Base-by-base conservation (phyloP, 106 monocot genomes). In the Dendrobium chrysotoxum region DNA sequence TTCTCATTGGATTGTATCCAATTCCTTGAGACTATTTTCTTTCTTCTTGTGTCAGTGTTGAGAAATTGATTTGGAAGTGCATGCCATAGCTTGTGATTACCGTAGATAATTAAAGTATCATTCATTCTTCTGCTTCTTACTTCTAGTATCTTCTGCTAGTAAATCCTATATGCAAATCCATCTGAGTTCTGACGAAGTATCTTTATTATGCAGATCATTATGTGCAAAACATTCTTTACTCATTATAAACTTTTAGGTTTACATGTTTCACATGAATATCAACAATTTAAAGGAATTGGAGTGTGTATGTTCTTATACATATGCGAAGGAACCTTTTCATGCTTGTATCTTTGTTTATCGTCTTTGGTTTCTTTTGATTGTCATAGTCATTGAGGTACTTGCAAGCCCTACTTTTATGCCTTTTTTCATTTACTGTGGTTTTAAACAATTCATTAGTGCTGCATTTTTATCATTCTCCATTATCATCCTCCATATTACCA, bases 31-130 rank as follows among this genome's bases (percentile, higher is more conserved):
- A 35, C 68, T 68, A 12, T 53, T 54, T 70, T 45, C n/a, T 73
- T 4, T 77, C 42, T 28, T 81, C 42, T 21, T 28, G 67, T 77
- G 10, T 1, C 4, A 30, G 12, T 15, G 26, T 47, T 74, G 40
- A 28, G 11, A 47, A 50, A 77, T 50, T 53, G 47, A 53, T 28
- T 50, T 46, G 77, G 11, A 31, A 45, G 28, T 77, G n/a, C 15
- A 77, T 77, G 53, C 23, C 75, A 28, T 53, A 23, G n/a, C 18
- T 16, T 77, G 53, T 77, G 77, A 74, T 74, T 74, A 40, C 21
- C 21, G 31, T 41, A 70, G 70, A 70, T 42, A 41, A 40, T 21
- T 25, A 40, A 41, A 40, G 40, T 2, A 74, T 40, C 39, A 74
- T 42, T 6, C 74, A 4, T 74, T 74, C 20, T 41, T n/a, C 21